Conservation (phyloP, 1,284 basidiomycete genomes). For the Rugosomyces carneus region DNA sequence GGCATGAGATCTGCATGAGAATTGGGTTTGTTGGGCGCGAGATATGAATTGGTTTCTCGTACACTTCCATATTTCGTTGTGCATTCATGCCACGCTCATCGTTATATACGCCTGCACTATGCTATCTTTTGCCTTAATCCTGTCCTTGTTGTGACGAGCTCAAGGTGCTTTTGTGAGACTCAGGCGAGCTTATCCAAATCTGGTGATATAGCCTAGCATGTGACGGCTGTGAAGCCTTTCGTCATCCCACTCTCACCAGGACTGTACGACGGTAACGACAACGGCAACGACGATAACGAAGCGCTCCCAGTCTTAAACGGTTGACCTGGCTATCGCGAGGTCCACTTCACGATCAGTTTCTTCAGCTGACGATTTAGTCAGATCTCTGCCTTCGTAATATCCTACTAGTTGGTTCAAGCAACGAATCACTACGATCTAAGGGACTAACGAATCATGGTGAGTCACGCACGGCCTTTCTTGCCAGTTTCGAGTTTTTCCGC, state of each 20-base stretch:
- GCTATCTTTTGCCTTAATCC: background rate
- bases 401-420: background rate
- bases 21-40: slow-evolving; percentile 18
- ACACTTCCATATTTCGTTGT: slow-evolving; percentile 16
- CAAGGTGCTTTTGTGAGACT: too few relatives aligned
- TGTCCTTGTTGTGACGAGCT: too few relatives aligned
- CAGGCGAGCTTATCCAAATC: background rate
- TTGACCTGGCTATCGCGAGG: slow-evolving; percentile 6
- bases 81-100: slow-evolving; percentile 16
- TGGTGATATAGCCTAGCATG: background rate
- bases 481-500: slow-evolving; percentile 2
- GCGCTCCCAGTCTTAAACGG: background rate
- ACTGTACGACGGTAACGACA: background rate
- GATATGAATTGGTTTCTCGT: slow-evolving; percentile 18
- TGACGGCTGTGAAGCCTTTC: background rate
- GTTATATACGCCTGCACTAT: slow-evolving; percentile 16
- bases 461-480: slow-evolving; percentile 8
- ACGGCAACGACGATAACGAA: background rate
- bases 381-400: background rate
- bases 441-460: slow-evolving; percentile 21
- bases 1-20: slow-evolving; percentile 58
- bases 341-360: slow-evolving; percentile 11
- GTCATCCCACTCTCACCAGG: background rate
- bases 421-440: slow-evolving; percentile 15
- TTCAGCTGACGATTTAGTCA: slow-evolving; percentile 2